Conservation (phyloP, 805 yeast species). For the Sugiyamaella marilandica region DNA sequence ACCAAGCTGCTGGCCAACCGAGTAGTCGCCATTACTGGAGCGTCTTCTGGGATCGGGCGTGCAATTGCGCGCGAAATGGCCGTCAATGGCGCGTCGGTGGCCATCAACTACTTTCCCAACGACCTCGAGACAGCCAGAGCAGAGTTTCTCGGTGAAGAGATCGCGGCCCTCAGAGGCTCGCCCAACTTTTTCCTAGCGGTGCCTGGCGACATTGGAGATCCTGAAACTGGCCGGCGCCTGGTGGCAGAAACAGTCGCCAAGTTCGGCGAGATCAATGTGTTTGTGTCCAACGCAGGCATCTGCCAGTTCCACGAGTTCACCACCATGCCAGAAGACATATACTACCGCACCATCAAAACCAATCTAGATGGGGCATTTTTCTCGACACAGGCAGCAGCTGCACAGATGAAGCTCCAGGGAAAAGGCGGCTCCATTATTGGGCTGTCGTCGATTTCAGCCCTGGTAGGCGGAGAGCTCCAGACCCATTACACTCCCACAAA, state of each 20-base stretch:
- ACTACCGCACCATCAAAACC: conserved; percentile 54
- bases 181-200: conserved; percentile 29
- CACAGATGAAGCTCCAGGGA: conserved; percentile 50
- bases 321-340: conserved; percentile 50
- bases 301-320: conserved; percentile 40
- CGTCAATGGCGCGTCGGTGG: conserved; percentile 41
- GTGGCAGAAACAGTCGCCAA: conserved; percentile 31
- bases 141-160: conserved; percentile 46
- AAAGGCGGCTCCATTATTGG: conserved; percentile 51
- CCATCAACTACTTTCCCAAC: conserved; percentile 24
- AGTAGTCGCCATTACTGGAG: conserved; percentile 47
- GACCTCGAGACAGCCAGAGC: conserved; percentile 58
- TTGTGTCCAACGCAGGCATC: conserved; percentile 59
- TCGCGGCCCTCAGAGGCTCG: conserved; percentile 18
- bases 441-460: conserved; percentile 61
- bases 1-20: conserved; percentile 28
- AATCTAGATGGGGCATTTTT: conserved; percentile 60
- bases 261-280: conserved; percentile 48
- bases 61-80: conserved; percentile 47
- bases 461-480: conserved; percentile 49
- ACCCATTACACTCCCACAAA: conserved; percentile 60
- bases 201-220: conserved; percentile 43
- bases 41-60: conserved; percentile 49
- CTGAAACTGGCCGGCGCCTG: conserved; percentile 34
- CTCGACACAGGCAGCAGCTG: conserved; percentile 59